phyloP scores from a whole-genome alignment of 352 stramenopile species.

The Pythium phragmiticola region DNA sequence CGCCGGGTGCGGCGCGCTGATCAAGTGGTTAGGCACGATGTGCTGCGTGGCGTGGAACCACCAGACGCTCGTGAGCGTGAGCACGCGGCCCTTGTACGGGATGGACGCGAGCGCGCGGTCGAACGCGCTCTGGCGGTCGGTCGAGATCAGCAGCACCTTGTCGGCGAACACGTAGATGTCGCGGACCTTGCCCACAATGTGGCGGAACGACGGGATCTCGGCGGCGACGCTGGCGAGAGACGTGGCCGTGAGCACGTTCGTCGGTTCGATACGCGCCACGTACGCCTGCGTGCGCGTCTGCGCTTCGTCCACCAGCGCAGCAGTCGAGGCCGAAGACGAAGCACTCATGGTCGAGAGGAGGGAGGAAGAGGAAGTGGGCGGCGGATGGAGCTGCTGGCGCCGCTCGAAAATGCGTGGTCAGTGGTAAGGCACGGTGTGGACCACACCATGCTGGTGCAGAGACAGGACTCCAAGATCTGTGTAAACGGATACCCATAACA shows the following conservation, averaged over 20 bases:
- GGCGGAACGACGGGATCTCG: constrained; percentile 44
- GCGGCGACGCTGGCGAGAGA: constrained; percentile 44
- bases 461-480: not conserved
- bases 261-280: constrained; percentile 52
- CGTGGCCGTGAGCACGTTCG: constrained; percentile 46
- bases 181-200: constrained; percentile 88
- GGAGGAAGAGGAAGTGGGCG: not conserved
- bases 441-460: not conserved
- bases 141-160: constrained; percentile 96
- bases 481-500: constrained; percentile 3
- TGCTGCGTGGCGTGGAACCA: constrained; percentile 96
- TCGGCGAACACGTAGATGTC: constrained; percentile 90
- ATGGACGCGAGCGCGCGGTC: constrained; percentile 95
- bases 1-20: constrained; percentile 93
- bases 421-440: constrained; percentile 20
- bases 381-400: not conserved
- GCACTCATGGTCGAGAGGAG: constrained; percentile 1
- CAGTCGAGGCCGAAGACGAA: constrained; percentile 3
- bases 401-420: not conserved
- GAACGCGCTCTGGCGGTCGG: constrained; percentile 98
- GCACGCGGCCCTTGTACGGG: constrained; percentile 96
- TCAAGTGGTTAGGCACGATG: constrained; percentile 97
- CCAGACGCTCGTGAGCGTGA: constrained; percentile 95
- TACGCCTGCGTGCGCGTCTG: constrained; percentile 74
- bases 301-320: constrained; percentile 37